Evolutionary conservation across 331 rosid species (phyloP).

Genomic region (Pyrus hybrid): DNA sequence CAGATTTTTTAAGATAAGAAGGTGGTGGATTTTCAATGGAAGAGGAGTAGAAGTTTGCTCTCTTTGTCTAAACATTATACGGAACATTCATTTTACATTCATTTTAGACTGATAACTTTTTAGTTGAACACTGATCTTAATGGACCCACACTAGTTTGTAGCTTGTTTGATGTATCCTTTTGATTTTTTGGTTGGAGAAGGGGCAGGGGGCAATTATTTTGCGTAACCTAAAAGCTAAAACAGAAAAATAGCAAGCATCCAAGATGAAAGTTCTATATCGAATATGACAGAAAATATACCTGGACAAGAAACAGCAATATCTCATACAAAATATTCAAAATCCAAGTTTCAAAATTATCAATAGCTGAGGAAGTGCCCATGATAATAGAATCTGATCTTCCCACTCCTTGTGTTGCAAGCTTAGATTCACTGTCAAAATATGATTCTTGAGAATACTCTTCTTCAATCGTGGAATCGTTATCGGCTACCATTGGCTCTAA

Average conservation of each 20-base stretch:
- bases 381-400: slow-evolving; percentile 35
- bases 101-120: background rate
- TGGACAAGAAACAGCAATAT: slow-evolving; percentile 92
- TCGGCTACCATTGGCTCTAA: slow-evolving; percentile 70
- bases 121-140: no score
- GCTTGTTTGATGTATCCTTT: background rate
- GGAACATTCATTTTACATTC: background rate
- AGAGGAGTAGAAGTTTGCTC: background rate
- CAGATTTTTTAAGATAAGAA: background rate
- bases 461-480: slow-evolving; percentile 64
- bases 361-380: slow-evolving; percentile 55
- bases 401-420: slow-evolving; percentile 52
- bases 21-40: background rate
- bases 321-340: slow-evolving; percentile 82
- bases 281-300: slow-evolving; percentile 38
- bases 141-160: background rate
- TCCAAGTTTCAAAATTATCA: slow-evolving; percentile 76
- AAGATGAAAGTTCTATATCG: background rate
- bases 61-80: background rate
- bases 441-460: slow-evolving; percentile 78
- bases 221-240: background rate
- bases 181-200: background rate
- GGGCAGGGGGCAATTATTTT: background rate
- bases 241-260: background rate
- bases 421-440: slow-evolving; percentile 65